Percentiles rank a stretch among this genome's conserved stretches.
Conservation (phyloP, 306 rosid species). For the Mimosa bimucronata region DNA sequence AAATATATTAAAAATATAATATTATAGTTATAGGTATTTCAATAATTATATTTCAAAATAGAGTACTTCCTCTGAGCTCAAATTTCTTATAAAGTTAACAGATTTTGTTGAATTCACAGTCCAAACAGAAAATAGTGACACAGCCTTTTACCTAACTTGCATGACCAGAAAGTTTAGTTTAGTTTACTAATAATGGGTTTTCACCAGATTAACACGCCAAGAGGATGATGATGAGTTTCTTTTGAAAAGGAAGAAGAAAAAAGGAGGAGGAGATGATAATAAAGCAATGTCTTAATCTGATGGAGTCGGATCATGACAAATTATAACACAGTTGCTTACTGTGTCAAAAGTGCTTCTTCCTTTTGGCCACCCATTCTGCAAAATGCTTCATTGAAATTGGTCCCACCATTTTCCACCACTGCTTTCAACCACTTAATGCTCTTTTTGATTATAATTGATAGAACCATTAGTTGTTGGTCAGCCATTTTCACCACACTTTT, state of each 20-base stretch:
- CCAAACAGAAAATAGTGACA: not conserved
- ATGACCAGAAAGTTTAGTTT: not conserved
- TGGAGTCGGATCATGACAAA: slow-evolving; percentile 24
- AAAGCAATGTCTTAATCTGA: slow-evolving; percentile 24
- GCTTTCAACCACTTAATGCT: slow-evolving; percentile 22
- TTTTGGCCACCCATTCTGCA: slow-evolving; percentile 34
- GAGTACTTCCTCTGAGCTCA: not conserved
- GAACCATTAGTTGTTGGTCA: slow-evolving; percentile 24
- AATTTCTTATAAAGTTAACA: not conserved
- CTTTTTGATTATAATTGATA: slow-evolving; percentile 23
- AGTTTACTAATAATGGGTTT: slow-evolving; percentile 1
- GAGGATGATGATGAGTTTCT: slow-evolving; percentile 8
- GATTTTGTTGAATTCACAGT: not conserved
- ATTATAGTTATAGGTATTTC: no score
- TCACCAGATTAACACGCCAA: slow-evolving; percentile 17
- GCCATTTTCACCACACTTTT: slow-evolving; percentile 37
- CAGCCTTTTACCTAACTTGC: not conserved
- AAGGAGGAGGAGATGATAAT: not conserved
- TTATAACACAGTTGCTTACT: slow-evolving; percentile 16
- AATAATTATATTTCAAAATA: not conserved
- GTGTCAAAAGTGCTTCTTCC: slow-evolving; percentile 32
- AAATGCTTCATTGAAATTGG: slow-evolving; percentile 29
- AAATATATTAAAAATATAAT: no score
- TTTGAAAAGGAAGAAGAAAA: not conserved
- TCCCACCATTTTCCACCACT: slow-evolving; percentile 10